These are phyloP conservation scores for Vitis hybrid DNA, from an alignment of 177 flowering plant genomes.

Conservation along the genomic window DNA sequence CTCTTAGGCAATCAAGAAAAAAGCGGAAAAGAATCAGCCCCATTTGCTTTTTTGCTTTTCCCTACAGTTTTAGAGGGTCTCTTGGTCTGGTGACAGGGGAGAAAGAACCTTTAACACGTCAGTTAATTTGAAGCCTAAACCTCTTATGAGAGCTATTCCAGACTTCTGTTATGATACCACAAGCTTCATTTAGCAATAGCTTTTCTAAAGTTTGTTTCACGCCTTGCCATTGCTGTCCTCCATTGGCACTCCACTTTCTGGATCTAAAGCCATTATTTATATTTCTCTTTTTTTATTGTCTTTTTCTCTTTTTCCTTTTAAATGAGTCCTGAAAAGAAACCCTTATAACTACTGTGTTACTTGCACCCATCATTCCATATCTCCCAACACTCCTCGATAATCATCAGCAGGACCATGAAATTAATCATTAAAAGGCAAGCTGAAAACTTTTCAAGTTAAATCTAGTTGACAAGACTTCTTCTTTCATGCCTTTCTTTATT, in stretches of 20 bases:
- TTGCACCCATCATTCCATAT: too few species aligned
- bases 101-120: neutral
- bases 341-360: too few species aligned
- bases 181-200: conserved; percentile 11
- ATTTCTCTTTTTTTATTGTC: too few species aligned
- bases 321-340: too few species aligned
- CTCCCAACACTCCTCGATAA: neutral
- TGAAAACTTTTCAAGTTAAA: neutral
- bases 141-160: conserved; percentile 1
- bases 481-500: neutral
- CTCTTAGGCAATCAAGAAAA: neutral
- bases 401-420: neutral
- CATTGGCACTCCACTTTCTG: too few species aligned
- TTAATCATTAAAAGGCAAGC: neutral
- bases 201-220: too few species aligned
- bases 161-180: neutral
- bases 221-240: too few species aligned
- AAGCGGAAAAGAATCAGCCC: neutral
- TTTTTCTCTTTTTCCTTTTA: too few species aligned
- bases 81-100: conserved; percentile 1
- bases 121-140: neutral
- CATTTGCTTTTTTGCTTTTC: conserved; percentile 4
- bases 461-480: neutral
- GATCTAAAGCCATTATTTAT: too few species aligned
- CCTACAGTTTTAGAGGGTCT: conserved; percentile 2